phyloP scores from a whole-genome alignment of 208 protist genomes.

The Herpetomonas samuelpessoai region DNA sequence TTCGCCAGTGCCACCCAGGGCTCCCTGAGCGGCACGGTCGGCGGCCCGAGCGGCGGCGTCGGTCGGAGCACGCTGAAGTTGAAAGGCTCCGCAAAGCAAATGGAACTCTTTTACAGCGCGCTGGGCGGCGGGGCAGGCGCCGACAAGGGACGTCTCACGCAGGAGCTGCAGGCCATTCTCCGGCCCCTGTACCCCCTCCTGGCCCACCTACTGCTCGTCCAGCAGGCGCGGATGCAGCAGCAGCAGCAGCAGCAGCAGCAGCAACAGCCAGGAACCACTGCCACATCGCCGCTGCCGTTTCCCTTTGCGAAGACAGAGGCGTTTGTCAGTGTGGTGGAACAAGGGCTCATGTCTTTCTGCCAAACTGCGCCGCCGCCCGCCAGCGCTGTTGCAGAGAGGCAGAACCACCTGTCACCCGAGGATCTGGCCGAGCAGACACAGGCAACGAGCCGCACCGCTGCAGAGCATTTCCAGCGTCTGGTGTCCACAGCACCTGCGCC shows the following conservation, averaged over 20 bases:
- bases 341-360: constrained; percentile 11
- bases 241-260: background rate
- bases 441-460: background rate
- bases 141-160: constrained; percentile 1
- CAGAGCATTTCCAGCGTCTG: background rate
- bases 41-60: constrained; percentile 9
- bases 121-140: constrained; percentile 1
- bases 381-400: background rate
- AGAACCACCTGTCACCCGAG: background rate
- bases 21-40: background rate
- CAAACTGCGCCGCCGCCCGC: background rate
- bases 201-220: constrained; percentile 28
- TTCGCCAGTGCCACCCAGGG: constrained; percentile 9
- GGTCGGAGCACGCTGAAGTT: constrained; percentile 29
- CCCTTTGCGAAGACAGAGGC: background rate
- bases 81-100: constrained; percentile 26
- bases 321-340: constrained; percentile 19
- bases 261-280: no score
- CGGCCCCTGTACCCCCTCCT: constrained; percentile 22
- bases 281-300: no score
- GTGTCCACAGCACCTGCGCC: background rate
- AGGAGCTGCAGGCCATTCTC: constrained; percentile 19
- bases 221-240: constrained; percentile 14
- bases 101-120: constrained; percentile 29
- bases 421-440: background rate